phyloP scores from a whole-genome alignment of 2,329 filamentous ascomycete genomes.

The Fusarium burgessii region DNA sequence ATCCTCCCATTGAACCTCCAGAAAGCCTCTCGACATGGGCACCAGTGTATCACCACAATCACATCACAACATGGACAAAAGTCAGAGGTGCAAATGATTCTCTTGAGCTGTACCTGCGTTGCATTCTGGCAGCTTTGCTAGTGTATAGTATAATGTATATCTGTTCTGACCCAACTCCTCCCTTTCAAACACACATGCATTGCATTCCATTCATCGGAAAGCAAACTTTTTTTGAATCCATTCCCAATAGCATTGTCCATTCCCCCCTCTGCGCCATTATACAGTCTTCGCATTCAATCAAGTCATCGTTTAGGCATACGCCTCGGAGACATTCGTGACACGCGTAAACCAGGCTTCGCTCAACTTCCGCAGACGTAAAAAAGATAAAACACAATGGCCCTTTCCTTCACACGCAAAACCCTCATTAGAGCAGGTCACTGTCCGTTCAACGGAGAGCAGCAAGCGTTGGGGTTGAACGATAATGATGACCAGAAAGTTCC shows the following conservation, averaged over 20 bases:
- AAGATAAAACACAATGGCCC: not conserved
- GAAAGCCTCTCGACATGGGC: no score
- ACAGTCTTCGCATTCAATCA: conserved; percentile 41
- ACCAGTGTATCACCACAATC: not conserved
- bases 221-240: conserved; percentile 37
- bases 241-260: conserved; percentile 8
- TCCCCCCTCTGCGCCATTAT: conserved; percentile 26
- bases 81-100: conserved; percentile 32
- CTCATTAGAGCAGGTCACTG: conserved; percentile 36
- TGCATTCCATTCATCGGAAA: conserved; percentile 35
- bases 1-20: not conserved
- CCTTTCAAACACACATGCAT: conserved; percentile 22
- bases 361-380: conserved; percentile 13
- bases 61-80: not conserved
- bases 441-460: conserved; percentile 45
- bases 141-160: conserved; percentile 48
- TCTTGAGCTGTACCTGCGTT: conserved; percentile 43
- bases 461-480: conserved; percentile 18
- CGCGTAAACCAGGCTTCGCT: conserved; percentile 35
- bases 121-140: conserved; percentile 45
- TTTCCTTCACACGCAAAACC: conserved; percentile 24
- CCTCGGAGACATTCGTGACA: conserved; percentile 37
- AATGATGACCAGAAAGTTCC: conserved; percentile 30
- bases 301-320: conserved; percentile 33
- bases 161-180: conserved; percentile 29